These are phyloP conservation scores for Fennellomyces sp. DNA, from an alignment of 371 early-diverging fungal species.

Conservation along the genomic window DNA sequence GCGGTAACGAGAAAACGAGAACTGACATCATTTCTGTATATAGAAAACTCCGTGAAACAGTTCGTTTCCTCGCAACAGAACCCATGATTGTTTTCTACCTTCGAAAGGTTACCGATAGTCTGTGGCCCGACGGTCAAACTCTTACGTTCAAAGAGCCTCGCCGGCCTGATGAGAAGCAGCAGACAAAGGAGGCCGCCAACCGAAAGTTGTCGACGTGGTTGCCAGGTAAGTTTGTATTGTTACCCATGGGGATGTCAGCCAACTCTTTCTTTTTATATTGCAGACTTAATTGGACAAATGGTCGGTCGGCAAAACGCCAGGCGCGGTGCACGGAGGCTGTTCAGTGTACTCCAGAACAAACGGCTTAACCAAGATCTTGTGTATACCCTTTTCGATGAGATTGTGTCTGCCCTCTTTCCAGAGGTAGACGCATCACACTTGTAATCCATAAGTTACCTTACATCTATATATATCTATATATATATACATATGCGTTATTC, in stretches of 20 bases:
- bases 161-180: slow-evolving; percentile 54
- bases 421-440: slow-evolving; percentile 36
- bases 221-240: slow-evolving; percentile 65
- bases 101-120: slow-evolving; percentile 30
- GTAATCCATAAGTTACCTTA: slow-evolving; percentile 5
- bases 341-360: slow-evolving; percentile 76
- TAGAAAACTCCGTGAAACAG: slow-evolving; percentile 50
- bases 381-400: slow-evolving; percentile 76
- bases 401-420: slow-evolving; percentile 73
- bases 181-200: slow-evolving; percentile 66
- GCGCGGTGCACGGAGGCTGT: slow-evolving; percentile 74
- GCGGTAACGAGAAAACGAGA: not conserved
- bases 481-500: not conserved
- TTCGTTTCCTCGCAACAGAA: slow-evolving; percentile 39
- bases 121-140: slow-evolving; percentile 59
- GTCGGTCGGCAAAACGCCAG: slow-evolving; percentile 86
- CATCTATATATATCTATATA: not conserved
- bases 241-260: too few species aligned
- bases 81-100: slow-evolving; percentile 50
- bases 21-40: not conserved
- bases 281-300: slow-evolving; percentile 75
- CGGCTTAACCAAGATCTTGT: slow-evolving; percentile 78
- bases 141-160: slow-evolving; percentile 39
- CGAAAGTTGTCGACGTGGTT: slow-evolving; percentile 66
- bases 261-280: not conserved